Base-by-base conservation (phyloP, 1,284 basidiomycete genomes). In the Cryptococcus sp. region DNA sequence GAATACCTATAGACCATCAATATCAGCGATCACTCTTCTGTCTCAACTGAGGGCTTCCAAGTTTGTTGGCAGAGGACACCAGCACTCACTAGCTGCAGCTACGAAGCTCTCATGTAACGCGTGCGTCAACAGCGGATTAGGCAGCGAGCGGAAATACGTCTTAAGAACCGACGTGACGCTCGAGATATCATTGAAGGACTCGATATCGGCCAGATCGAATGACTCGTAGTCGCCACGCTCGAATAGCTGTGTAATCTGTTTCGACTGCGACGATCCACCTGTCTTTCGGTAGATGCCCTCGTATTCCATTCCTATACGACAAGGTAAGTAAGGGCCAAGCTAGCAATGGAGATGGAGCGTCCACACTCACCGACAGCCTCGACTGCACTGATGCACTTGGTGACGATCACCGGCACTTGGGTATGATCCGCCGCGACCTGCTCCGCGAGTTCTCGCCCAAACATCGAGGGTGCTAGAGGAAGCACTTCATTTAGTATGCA, bases 141-240 rank as follows among this genome's bases (percentile, higher is more conserved):
- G 95, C 40, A 99, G 81, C 47, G 87, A 84, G 47, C 95, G 87
- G 85, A 99, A 93, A 80, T 98, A 99, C 45, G 89, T 91, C 83
- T 99, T 99, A 69, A 99, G 84, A 42, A 96, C 94, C 20, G 93
- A 95, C 0, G 96, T 99, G 68, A 98, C 87, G 59, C 92, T 93
- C 74, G 90, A 93, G 56, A 99, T 91, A 76, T 99, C 96, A 81
- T 96, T 97, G 83, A 97, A 99, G 17, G 68, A 56, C 67, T 98
- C 90, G 6, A 83, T 81, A 75, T 99, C 91, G 55, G 84, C 83
- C 46, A 99, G 84, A 74, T 99, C 91, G 75, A 99, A 98, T 1
- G 89, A 81, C 17, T 82, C 74, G 74, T 94, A 94, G 71, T 94
- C 87, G 54, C 93, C 93, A 45, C 90, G 86, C 72, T 99, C 96